A percentile compares a stretch with the other conserved stretches of the same genome.
phyloP scores from a whole-genome alignment of 202 grass and related monocot species.

The Schoenoplectus tabernaemontani region DNA sequence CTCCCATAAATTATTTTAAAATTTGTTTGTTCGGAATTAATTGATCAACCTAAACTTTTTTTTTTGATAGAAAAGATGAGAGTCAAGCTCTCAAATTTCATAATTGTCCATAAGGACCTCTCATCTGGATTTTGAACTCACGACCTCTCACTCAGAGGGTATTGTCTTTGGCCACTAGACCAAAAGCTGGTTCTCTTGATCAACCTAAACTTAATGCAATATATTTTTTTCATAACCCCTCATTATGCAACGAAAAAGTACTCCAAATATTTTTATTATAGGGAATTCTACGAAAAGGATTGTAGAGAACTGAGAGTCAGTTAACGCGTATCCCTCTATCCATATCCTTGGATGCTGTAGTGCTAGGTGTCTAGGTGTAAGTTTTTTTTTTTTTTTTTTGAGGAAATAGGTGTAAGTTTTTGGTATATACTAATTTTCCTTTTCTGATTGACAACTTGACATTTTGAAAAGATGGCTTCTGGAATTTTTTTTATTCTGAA shows the following conservation, averaged over 20 bases:
- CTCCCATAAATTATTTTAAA: no score
- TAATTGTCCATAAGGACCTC: no score
- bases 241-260: background rate
- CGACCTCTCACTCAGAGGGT: no score
- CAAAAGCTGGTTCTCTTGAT: no score
- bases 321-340: constrained; percentile 13
- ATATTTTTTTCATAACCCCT: background rate
- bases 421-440: constrained; percentile 4
- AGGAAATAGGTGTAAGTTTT: background rate
- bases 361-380: background rate
- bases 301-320: background rate
- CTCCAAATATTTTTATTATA: background rate
- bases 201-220: no score
- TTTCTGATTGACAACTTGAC: constrained; percentile 3
- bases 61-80: no score
- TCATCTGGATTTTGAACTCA: no score
- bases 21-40: background rate
- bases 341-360: constrained; percentile 19
- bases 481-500: constrained; percentile 7
- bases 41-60: background rate
- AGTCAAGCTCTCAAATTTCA: no score
- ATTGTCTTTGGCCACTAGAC: no score
- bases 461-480: constrained; percentile 18
- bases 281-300: background rate
- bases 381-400: no score